A percentile compares a stretch with the other conserved stretches of the same genome.
Evolutionary conservation across 352 stramenopile genomes (phyloP).

Genomic region (Phytophthora vignae): DNA sequence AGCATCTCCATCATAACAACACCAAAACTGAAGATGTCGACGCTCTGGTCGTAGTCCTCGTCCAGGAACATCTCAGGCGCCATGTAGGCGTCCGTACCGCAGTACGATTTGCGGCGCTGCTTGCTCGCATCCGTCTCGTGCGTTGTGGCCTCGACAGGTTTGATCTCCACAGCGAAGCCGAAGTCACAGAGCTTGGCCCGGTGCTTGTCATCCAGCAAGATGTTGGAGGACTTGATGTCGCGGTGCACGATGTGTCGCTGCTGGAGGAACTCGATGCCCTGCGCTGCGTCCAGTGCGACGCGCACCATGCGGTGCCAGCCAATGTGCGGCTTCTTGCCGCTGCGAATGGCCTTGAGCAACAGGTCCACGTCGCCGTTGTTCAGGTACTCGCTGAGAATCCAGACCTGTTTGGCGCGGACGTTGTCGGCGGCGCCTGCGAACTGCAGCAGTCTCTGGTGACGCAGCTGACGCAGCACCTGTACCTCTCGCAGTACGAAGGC

Average conservation of each 20-base stretch:
- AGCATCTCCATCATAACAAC: constrained; percentile 90
- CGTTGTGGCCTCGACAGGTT: constrained; percentile 31
- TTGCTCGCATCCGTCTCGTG: constrained; percentile 48
- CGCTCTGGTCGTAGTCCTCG: constrained; percentile 86
- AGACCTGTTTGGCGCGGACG: constrained; percentile 75
- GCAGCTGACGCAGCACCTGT: constrained; percentile 70
- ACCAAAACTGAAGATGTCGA: constrained; percentile 88
- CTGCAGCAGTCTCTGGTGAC: constrained; percentile 76
- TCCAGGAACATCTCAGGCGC: constrained; percentile 87
- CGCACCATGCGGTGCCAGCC: constrained; percentile 70
- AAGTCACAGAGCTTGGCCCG: constrained; percentile 88
- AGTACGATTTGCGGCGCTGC: constrained; percentile 84
- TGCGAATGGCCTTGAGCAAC: constrained; percentile 69
- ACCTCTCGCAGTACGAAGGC: constrained; percentile 83
- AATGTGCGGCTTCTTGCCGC: constrained; percentile 48
- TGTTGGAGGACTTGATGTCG: constrained; percentile 92
- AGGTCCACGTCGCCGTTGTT: constrained; percentile 81
- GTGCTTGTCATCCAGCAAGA: constrained; percentile 78
- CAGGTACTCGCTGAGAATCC: constrained; percentile 86
- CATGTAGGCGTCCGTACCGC: constrained; percentile 89
- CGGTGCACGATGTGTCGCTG: constrained; percentile 79
- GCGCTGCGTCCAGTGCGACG: constrained; percentile 82
- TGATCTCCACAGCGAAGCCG: constrained; percentile 83
- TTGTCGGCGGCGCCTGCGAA: constrained; percentile 82
- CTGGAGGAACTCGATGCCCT: constrained; percentile 97